Evolutionary conservation across 2,329 filamentous ascomycete genomes (phyloP), one percentile per base, ranked within the genome.

Genomic region (Penicillium sp.): DNA sequence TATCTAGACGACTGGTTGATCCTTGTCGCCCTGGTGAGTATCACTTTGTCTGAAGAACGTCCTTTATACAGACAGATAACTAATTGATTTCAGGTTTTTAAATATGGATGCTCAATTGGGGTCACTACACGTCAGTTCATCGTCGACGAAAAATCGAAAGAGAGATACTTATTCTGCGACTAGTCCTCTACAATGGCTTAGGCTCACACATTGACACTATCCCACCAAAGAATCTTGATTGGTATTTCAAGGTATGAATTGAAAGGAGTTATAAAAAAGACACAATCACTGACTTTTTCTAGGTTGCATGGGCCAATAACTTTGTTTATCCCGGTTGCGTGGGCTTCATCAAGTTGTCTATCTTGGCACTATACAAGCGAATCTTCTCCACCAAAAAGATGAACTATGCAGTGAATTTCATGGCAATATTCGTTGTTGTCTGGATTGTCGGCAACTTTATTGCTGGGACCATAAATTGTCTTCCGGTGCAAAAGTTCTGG

Each of bases 1-100:
- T 68, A 63, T 33, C 21, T 69, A 52, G 68, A 71, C 53, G 67
- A 71, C 53, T 65, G 65, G 46, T 54, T 71, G 52, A 70, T 70
- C 40, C 21, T 71, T 3, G 49, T 68, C 34, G 67, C 67, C 45
- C 49, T 71, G 50, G 64, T 67, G 57, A 24, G 55, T 10, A 33
- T n/a, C 4, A n/a, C 4, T n/a, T 31, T 23, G n/a, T n/a, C 3
- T 2, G 14, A 6, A 7, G 26, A 24, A 10, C 10, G 26, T 13
- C 11, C 28, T 16, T 28, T 13, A 19, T 2, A 5, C 14, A 14
- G 10, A 19, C 5, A 13, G 18, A 29, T 9, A 29, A 6, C 42
- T 53, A 24, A 52, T 14, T 16, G 13, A 7, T 21, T 19, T n/a
- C 23, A 67, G 65, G 36, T 69, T 19, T 66, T 69, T 48, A 69